phyloP scores from a whole-genome alignment of 1,284 basidiomycete genomes.

The Pseudozyma sp. region DNA sequence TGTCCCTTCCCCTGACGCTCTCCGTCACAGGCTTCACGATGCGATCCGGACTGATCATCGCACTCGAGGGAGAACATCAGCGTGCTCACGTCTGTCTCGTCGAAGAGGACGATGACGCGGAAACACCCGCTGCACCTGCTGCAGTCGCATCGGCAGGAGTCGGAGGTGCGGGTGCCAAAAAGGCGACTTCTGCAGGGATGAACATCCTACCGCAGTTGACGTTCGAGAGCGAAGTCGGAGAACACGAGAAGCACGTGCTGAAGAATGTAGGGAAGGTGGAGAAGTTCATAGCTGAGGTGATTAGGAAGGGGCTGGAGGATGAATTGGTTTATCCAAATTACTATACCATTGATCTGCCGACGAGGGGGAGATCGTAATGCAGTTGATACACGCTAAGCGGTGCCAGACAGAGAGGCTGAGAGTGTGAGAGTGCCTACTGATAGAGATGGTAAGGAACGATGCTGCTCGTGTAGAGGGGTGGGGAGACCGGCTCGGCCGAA shows the following conservation, averaged over 20 bases:
- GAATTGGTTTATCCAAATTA: slow-evolving; percentile 68
- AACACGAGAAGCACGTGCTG: slow-evolving; percentile 92
- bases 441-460: too few species aligned
- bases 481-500: slow-evolving; percentile 19
- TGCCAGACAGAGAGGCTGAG: too few species aligned
- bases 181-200: slow-evolving; percentile 72
- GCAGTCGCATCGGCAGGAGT: not conserved
- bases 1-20: slow-evolving; percentile 93
- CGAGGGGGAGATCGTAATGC: not conserved
- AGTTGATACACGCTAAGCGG: too few species aligned
- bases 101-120: slow-evolving; percentile 50
- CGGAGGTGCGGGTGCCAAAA: slow-evolving; percentile 1
- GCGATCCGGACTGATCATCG: slow-evolving; percentile 85
- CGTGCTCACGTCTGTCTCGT: slow-evolving; percentile 85
- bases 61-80: slow-evolving; percentile 82
- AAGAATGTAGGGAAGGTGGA: slow-evolving; percentile 97
- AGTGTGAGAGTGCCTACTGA: not conserved
- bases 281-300: slow-evolving; percentile 91
- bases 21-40: slow-evolving; percentile 88
- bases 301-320: slow-evolving; percentile 87
- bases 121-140: not conserved
- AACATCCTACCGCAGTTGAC: slow-evolving; percentile 88
- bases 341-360: slow-evolving; percentile 65
- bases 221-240: slow-evolving; percentile 96
- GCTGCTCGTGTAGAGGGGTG: too few species aligned